Conservation (phyloP, 306 rosid genomes). For the Psophocarpus tetragonolobus region DNA sequence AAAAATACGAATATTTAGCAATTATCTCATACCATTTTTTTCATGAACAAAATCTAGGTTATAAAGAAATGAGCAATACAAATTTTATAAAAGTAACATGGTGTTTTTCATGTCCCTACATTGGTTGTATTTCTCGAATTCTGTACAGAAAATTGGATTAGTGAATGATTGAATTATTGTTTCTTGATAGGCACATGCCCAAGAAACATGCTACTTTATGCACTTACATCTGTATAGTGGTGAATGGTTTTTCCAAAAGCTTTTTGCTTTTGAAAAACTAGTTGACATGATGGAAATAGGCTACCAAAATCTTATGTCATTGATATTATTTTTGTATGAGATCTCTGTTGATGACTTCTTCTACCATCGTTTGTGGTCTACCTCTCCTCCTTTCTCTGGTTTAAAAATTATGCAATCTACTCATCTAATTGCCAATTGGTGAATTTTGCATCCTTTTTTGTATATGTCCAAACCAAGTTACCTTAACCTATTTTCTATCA, state of each 20-base stretch:
- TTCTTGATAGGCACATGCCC: not conserved
- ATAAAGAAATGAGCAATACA: not conserved
- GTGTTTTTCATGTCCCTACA: not conserved
- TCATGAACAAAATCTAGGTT: not conserved
- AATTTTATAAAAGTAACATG: not conserved
- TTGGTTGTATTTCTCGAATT: not conserved
- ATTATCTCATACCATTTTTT: not conserved
- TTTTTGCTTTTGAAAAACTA: not conserved
- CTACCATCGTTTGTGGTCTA: too few species aligned
- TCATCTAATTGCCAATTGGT: too few species aligned
- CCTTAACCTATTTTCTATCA: not conserved
- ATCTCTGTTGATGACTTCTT: too few species aligned
- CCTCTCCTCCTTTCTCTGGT: too few species aligned
- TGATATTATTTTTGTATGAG: too few species aligned
- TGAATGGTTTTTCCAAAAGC: not conserved
- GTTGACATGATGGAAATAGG: not conserved
- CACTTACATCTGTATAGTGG: not conserved
- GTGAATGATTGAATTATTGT: not conserved
- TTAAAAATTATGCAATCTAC: too few species aligned
- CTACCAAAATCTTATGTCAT: too few species aligned
- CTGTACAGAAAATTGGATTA: not conserved
- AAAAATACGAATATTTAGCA: too few species aligned
- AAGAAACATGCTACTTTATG: not conserved
- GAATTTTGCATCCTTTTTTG: not conserved
- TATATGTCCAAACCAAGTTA: not conserved